phyloP scores from a whole-genome alignment of 768 basidiomycete species.

The Rhodotorula paludigena region DNA sequence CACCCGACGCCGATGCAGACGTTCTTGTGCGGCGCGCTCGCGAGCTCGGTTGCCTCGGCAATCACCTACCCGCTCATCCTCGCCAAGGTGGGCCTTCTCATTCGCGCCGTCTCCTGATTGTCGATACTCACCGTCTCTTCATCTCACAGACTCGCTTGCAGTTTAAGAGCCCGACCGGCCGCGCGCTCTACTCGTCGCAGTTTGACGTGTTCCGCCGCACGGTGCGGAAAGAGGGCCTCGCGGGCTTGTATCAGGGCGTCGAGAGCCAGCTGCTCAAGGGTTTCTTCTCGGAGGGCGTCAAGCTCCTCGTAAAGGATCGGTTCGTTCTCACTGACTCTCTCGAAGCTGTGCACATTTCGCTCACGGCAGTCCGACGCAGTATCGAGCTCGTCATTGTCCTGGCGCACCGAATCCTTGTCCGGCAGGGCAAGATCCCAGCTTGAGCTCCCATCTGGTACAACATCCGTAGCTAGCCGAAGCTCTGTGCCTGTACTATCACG shows the following conservation, averaged over 20 bases:
- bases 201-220: slow-evolving; percentile 37
- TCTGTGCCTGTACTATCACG: no score
- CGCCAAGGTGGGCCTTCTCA: slow-evolving; percentile 49
- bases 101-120: neutral
- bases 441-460: neutral
- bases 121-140: no score
- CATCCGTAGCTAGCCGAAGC: no score
- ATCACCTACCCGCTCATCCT: slow-evolving; percentile 60
- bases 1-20: slow-evolving; percentile 53
- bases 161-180: slow-evolving; percentile 40
- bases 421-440: neutral
- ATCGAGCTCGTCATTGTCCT: slow-evolving; percentile 18
- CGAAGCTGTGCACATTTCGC: neutral
- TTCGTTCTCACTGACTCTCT: slow-evolving; percentile 17
- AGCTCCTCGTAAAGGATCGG: slow-evolving; percentile 60
- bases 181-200: slow-evolving; percentile 34
- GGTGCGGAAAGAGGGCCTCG: slow-evolving; percentile 43
- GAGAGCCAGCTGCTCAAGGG: slow-evolving; percentile 49
- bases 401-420: slow-evolving; percentile 1
- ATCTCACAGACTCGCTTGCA: slow-evolving; percentile 37
- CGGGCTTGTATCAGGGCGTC: slow-evolving; percentile 47
- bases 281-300: slow-evolving; percentile 58
- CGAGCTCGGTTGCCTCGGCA: slow-evolving; percentile 54
- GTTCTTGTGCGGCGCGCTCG: slow-evolving; percentile 58
- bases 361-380: neutral